Percentiles rank a stretch among this genome's conserved stretches.
Conservation (phyloP, 2,329 filamentous ascomycete genomes). For the Pseudopithomyces chartarum region DNA sequence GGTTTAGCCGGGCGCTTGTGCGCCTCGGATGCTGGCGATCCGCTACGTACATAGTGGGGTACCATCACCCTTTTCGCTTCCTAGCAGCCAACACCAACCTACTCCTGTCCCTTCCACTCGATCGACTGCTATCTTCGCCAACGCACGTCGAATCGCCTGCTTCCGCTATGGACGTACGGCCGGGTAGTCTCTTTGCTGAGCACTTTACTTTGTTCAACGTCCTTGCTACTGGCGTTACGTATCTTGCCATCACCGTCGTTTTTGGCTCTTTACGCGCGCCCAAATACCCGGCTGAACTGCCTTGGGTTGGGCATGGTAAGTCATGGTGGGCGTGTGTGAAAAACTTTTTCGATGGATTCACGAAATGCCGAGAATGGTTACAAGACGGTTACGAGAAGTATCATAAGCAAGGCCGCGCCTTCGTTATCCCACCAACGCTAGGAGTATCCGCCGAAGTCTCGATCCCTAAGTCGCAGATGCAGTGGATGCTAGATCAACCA, state of each 20-base stretch:
- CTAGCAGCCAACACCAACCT: too few relatives aligned
- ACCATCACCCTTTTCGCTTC: too few relatives aligned
- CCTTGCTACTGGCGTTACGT: conserved; percentile 22
- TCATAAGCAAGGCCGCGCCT: conserved; percentile 28
- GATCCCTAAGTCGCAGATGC: conserved; percentile 40
- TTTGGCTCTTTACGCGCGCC: conserved; percentile 20
- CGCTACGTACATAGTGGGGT: neutral
- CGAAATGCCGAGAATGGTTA: conserved; percentile 29
- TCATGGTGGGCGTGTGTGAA: conserved; percentile 24
- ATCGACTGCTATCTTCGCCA: neutral
- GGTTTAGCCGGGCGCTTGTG: conserved; percentile 5
- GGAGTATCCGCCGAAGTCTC: conserved; percentile 36
- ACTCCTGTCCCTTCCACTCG: neutral
- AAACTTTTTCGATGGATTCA: conserved; percentile 23
- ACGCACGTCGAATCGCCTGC: neutral
- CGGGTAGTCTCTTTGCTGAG: neutral
- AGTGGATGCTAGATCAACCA: conserved; percentile 51
- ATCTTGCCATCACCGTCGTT: conserved; percentile 17
- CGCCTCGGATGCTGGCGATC: neutral
- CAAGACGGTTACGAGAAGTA: conserved; percentile 28
- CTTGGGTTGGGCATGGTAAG: conserved; percentile 33
- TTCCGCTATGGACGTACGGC: conserved; percentile 1
- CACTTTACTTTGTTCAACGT: conserved; percentile 11
- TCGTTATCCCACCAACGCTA: conserved; percentile 31
- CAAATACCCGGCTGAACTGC: conserved; percentile 22